Conservation (phyloP, 2,329 filamentous ascomycete genomes). For the Aspergillus sp. region DNA sequence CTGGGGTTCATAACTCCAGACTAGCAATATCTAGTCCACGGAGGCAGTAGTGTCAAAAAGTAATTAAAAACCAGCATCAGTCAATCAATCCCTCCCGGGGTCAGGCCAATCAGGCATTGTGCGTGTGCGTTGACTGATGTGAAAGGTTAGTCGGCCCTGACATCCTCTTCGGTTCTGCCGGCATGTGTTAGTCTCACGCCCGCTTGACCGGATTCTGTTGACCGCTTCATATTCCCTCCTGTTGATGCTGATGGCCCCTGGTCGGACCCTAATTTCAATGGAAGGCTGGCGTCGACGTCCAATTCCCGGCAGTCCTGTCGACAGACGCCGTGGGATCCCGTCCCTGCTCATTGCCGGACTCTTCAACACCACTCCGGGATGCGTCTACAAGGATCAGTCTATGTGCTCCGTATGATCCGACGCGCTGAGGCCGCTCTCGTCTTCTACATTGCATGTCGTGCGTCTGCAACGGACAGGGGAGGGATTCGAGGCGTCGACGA, state of each 20-base stretch:
- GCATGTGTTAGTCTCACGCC: background rate
- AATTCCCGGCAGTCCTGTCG: background rate
- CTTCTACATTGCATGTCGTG: background rate
- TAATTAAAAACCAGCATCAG: background rate
- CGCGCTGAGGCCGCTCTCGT: background rate
- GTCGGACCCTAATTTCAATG: background rate
- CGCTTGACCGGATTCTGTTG: background rate
- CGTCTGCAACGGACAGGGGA: background rate
- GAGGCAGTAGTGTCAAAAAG: background rate
- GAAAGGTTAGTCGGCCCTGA: background rate
- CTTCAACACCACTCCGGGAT: background rate
- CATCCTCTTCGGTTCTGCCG: background rate
- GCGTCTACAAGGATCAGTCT: background rate
- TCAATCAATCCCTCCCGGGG: background rate
- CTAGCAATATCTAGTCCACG: background rate
- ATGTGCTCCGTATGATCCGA: background rate
- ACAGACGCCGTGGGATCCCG: background rate
- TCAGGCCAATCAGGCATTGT: background rate
- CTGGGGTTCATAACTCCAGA: background rate
- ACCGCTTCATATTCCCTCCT: background rate
- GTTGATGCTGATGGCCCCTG: background rate
- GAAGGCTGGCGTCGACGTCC: background rate
- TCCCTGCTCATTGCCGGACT: background rate
- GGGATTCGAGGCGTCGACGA: background rate
- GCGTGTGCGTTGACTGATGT: background rate